phyloP scores from a whole-genome alignment of 768 basidiomycete genomes.

The Boletus bicolor region DNA sequence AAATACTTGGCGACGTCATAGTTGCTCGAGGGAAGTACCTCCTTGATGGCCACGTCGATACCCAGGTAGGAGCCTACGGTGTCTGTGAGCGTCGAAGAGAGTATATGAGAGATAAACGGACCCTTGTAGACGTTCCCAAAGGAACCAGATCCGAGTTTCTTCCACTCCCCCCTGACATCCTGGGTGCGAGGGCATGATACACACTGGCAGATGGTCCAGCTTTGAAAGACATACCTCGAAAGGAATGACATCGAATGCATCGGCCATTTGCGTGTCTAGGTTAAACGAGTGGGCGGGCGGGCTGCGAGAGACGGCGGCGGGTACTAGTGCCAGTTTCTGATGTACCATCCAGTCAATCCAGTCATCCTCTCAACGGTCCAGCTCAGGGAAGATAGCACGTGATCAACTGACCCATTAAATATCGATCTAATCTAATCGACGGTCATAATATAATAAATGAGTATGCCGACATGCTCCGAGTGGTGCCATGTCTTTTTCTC shows the following conservation, averaged over 20 bases:
- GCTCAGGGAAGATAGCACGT: slow-evolving; percentile 23
- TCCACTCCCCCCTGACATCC: slow-evolving; percentile 89
- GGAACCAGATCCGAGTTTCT: slow-evolving; percentile 86
- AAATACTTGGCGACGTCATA: slow-evolving; percentile 98
- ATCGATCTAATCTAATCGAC: slow-evolving; percentile 15
- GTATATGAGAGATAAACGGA: slow-evolving; percentile 8
- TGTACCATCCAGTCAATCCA: too few species aligned
- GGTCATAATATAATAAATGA: not conserved
- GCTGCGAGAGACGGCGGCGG: slow-evolving; percentile 2
- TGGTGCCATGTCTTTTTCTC: slow-evolving; percentile 12
- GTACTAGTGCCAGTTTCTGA: not conserved
- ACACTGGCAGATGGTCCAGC: not conserved
- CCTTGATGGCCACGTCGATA: slow-evolving; percentile 94
- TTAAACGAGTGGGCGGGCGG: not conserved
- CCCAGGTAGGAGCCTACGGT: slow-evolving; percentile 83
- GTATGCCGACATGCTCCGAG: not conserved
- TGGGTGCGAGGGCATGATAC: slow-evolving; percentile 28
- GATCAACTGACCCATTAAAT: not conserved
- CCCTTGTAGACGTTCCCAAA: slow-evolving; percentile 92
- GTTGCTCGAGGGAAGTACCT: slow-evolving; percentile 85
- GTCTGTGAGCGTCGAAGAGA: slow-evolving; percentile 1
- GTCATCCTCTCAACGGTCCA: slow-evolving; percentile 10
- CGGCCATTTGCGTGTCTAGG: slow-evolving; percentile 38
- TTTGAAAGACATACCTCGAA: slow-evolving; percentile 55
- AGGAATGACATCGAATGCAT: slow-evolving; percentile 86